These are phyloP conservation scores for Lichtheimia hyalospora DNA, from an alignment of 371 early-diverging fungal species.

Conservation along the genomic window DNA sequence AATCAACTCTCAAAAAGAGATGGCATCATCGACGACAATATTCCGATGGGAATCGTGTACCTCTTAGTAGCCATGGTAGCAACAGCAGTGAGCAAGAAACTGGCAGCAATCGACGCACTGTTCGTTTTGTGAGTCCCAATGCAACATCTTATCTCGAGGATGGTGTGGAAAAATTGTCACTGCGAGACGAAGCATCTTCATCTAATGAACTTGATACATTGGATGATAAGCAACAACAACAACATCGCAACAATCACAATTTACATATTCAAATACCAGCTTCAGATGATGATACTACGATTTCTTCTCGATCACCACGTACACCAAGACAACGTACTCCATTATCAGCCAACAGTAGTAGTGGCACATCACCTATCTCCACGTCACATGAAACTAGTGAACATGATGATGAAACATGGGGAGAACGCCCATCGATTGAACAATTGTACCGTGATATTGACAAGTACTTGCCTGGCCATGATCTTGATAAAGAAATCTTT, in stretches of 20 bases:
- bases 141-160: neutral
- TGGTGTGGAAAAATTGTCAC: slow-evolving; percentile 4
- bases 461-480: slow-evolving; percentile 77
- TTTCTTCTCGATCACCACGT: slow-evolving; percentile 12
- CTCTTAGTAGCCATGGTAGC: no score
- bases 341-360: slow-evolving; percentile 6
- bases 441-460: slow-evolving; percentile 73
- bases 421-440: slow-evolving; percentile 72
- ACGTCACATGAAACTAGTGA: slow-evolving; percentile 12
- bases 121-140: neutral
- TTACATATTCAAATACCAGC: slow-evolving; percentile 20
- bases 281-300: slow-evolving; percentile 1
- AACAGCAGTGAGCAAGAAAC: no score
- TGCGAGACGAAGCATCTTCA: neutral
- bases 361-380: slow-evolving; percentile 5
- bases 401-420: slow-evolving; percentile 51
- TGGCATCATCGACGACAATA: no score
- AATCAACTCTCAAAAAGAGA: no score
- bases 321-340: slow-evolving; percentile 12
- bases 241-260: slow-evolving; percentile 3
- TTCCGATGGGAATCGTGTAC: no score
- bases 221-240: neutral
- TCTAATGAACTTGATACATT: neutral
- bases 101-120: no score
- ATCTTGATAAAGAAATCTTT: slow-evolving; percentile 75